Base-by-base conservation (phyloP, 208 protist genomes). In the Wallacemonas sp. region DNA sequence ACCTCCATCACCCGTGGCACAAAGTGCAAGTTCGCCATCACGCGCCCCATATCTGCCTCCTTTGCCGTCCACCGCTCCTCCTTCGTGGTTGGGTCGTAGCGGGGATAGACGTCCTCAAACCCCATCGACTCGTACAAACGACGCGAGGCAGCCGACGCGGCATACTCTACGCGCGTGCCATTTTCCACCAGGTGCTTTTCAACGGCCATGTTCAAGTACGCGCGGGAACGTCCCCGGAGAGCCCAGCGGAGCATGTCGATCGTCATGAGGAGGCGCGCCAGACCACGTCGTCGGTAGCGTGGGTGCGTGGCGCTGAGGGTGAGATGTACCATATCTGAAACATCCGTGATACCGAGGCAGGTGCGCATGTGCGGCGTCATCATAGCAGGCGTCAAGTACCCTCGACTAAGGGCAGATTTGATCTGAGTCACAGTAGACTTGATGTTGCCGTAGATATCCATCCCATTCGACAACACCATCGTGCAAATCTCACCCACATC, bases 201-300 rank as follows among this genome's bases (percentile, higher is more conserved):
- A 19, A 94, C 72, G 14, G 88, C 88, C 88, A 94, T 94, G 59
- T 94, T 94, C 38, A 94, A 60, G 47, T 86, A 92, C 12, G 81
- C 77, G 1, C 83, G 76, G 3, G 70, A 73, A 30, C 88, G 85
- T n/a, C 88, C 88, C 11, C 88, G 82, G 28, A 92, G 73, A 12
- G 75, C 80, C 88, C 88, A 94, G 47, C 84, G 84, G 9, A 90
- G 62, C 17, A 94, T 72, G 8, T 94, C 88, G 49, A 92, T 62
- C 53, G 75, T 49, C 80, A 94, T 85, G 12, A 94, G 72, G 55
- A 90, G 74, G 6, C 70, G 60, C 8, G 88, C 88, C 9, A 94
- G 81, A 2, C 83, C 80, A 17, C 68, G 36, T 3, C 77, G 68
- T 47, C 87, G 85, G 39, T 86, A 76, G 19, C 64, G 36, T 2